Conservation (phyloP, 164 flowering plant species). For the Liriodendron chinense region DNA sequence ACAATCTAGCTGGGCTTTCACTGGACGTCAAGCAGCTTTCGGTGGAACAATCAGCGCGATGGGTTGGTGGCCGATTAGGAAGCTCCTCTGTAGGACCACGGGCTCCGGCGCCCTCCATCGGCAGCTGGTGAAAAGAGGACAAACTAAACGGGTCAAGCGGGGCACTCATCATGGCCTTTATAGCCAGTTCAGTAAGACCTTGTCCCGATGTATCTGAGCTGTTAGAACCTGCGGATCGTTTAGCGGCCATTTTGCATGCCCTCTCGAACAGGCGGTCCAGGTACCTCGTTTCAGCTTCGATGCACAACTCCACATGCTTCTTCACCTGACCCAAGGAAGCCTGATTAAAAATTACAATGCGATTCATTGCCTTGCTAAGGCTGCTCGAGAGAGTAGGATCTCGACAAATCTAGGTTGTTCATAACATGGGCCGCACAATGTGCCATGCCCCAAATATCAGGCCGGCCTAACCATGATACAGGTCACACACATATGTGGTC, state of each 20-base stretch:
- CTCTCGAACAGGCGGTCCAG: background rate
- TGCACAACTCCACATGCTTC: background rate
- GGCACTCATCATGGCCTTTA: background rate
- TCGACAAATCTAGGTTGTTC: background rate
- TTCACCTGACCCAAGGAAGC: background rate
- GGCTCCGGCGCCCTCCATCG: conserved; percentile 15
- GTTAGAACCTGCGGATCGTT: background rate
- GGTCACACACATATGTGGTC: background rate
- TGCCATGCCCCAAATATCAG: too few relatives aligned
- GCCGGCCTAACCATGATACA: too few relatives aligned
- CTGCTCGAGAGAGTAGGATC: background rate
- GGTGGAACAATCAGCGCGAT: conserved; percentile 50
- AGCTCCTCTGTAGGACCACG: conserved; percentile 23
- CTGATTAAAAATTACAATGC: background rate
- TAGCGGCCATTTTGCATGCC: background rate
- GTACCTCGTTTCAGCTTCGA: background rate
- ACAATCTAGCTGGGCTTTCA: conserved; percentile 38
- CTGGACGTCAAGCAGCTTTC: conserved; percentile 63
- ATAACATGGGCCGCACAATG: background rate
- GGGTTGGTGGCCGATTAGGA: conserved; percentile 17
- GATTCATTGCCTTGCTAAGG: background rate
- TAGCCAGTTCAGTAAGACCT: background rate
- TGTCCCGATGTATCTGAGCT: background rate
- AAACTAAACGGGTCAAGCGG: conserved; percentile 21
- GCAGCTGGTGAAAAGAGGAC: conserved; percentile 18